Base-by-base conservation (phyloP, 2,329 filamentous ascomycete genomes). In the Colletotrichum euphorbiae region DNA sequence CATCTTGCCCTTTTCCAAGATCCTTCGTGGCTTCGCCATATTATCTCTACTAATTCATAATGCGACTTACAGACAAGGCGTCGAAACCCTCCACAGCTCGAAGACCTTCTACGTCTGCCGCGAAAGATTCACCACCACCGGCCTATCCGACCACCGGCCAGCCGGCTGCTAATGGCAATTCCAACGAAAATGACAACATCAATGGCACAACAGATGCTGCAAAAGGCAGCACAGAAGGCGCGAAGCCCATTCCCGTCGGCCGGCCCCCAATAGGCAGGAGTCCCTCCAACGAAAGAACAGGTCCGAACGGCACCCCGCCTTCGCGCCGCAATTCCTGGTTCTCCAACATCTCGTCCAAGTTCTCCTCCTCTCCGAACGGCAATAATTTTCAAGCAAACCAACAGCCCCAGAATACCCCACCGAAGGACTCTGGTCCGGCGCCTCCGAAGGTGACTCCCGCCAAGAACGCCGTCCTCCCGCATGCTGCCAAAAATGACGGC, bases 301-400 rank as follows among this genome's bases (percentile, higher is more conserved):
- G 70, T 21, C 69, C 73, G 60, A 71, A 72, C 62, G 73, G 76
- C 64, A 75, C 79, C 42, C 79, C 82, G 2, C 78, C 81, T 7
- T 81, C 83, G 51, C 84, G 88, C 60, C 87, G 93, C 71, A 90
- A 90, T 70, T 97, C 94, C 13, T 99, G 96, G 96, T 94, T 98
- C 75, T 93, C 93, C 64, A 97, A 90, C 75, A 89, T 98, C 72
- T 97, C 93, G 71, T 95, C 93, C 72, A 98, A 97, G 77, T 97
- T 98, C 81, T 94, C 92, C 3, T 89, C 89, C 31, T 82, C 82
- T 17, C 78, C 85, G 71, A 77, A 70, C 70, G 77, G 74, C 72
- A 59, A 77, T 33, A 79, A 78, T 33, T 61, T 78, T 59, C 74
- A 77, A 59, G 78, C 73, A 57, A 79, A 70, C 40, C 77, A 73